phyloP scores from a whole-genome alignment of 2,329 filamentous ascomycete species.

The Epichloe amarillans region DNA sequence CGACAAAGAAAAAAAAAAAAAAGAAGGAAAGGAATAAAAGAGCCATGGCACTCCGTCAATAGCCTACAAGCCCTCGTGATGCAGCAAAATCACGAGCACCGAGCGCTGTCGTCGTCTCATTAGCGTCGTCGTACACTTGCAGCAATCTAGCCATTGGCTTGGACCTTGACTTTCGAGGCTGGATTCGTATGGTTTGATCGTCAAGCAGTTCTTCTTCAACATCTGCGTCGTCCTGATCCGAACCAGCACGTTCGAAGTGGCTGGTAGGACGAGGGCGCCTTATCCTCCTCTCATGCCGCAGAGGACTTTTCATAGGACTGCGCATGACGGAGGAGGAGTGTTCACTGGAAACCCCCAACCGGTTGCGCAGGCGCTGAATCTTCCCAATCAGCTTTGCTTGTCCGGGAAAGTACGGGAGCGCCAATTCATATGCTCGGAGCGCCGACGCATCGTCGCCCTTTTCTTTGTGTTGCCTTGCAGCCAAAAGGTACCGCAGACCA shows the following conservation, averaged over 20 bases:
- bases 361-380: conserved; percentile 47
- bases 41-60: neutral
- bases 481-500: conserved; percentile 73
- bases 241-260: neutral
- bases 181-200: conserved; percentile 8
- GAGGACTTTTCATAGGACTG: conserved; percentile 2
- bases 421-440: conserved; percentile 74
- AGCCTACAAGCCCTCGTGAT: neutral
- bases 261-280: neutral
- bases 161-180: conserved; percentile 8
- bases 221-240: conserved; percentile 11
- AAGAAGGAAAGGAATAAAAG: neutral
- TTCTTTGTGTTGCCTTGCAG: conserved; percentile 82
- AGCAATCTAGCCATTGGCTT: conserved; percentile 4
- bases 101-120: conserved; percentile 2
- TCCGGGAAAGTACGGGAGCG: conserved; percentile 71
- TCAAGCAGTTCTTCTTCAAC: conserved; percentile 15
- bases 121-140: conserved; percentile 20
- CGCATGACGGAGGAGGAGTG: neutral
- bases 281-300: neutral
- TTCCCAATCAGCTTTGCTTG: conserved; percentile 66
- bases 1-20: neutral
- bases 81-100: neutral
- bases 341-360: conserved; percentile 25
- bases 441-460: conserved; percentile 66